Conservation (phyloP, 2,329 filamentous ascomycete genomes). For the Trichoderma cornu-damae region DNA sequence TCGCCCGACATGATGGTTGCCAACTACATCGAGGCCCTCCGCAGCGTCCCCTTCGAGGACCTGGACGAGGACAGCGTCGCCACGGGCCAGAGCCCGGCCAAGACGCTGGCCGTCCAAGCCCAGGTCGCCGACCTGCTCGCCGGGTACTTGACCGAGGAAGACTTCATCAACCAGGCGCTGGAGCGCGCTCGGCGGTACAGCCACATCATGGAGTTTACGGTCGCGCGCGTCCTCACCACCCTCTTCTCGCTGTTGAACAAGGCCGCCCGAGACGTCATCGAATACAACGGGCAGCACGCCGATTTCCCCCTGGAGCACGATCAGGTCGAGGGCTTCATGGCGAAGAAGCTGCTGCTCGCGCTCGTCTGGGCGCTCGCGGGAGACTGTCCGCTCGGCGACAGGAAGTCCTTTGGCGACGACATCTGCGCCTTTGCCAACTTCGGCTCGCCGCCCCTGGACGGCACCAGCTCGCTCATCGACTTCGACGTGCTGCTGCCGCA, state of each 20-base stretch:
- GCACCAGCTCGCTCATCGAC: constrained; percentile 83
- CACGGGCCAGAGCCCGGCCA: constrained; percentile 68
- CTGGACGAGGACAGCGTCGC: constrained; percentile 85
- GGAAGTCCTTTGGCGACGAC: constrained; percentile 83
- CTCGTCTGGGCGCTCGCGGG: constrained; percentile 94
- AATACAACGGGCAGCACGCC: constrained; percentile 90
- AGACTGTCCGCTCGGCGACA: constrained; percentile 82
- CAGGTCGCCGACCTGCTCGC: constrained; percentile 76
- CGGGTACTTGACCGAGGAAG: constrained; percentile 68
- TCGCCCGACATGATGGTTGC: constrained; percentile 86
- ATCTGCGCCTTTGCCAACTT: constrained; percentile 78
- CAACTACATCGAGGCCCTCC: constrained; percentile 82
- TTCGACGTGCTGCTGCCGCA: constrained; percentile 85
- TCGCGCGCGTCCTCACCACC: constrained; percentile 83
- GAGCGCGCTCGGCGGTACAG: constrained; percentile 72
- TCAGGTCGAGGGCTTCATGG: constrained; percentile 80
- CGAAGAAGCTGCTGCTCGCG: constrained; percentile 90
- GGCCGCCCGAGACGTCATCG: constrained; percentile 81
- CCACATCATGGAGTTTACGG: constrained; percentile 98
- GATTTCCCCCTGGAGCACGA: constrained; percentile 91
- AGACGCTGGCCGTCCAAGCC: constrained; percentile 71
- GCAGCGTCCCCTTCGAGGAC: constrained; percentile 83
- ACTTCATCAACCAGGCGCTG: constrained; percentile 75
- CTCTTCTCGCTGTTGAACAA: constrained; percentile 96
- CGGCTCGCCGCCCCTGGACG: constrained; percentile 74